Evolutionary conservation across 2,329 filamentous ascomycete species (phyloP).

Genomic region (Fusarium tuaranense): DNA sequence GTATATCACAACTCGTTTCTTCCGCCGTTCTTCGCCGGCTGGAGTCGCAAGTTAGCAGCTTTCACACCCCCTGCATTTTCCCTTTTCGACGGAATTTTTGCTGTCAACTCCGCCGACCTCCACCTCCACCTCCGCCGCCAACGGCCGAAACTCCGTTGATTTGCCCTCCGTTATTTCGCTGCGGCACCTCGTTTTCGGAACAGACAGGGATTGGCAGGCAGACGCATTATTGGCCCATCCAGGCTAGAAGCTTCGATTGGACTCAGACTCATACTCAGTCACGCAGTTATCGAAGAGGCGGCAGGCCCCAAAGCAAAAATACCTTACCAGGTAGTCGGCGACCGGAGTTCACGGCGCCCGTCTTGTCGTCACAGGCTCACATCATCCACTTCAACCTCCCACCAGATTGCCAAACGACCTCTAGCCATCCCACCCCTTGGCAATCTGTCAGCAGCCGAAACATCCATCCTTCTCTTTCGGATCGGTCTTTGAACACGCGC

Average conservation of each 20-base stretch:
- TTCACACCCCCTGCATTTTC: slow-evolving; percentile 3
- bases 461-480: neutral
- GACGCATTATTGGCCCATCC: slow-evolving; percentile 25
- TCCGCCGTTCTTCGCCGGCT: neutral
- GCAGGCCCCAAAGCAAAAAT: neutral
- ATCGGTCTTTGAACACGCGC: slow-evolving; percentile 4
- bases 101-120: slow-evolving; percentile 30
- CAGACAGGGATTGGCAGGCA: slow-evolving; percentile 1
- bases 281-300: neutral
- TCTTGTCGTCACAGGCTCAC: slow-evolving; percentile 10
- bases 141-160: neutral
- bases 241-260: slow-evolving; percentile 26
- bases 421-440: neutral
- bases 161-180: neutral
- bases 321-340: slow-evolving; percentile 1
- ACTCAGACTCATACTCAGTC: neutral
- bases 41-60: neutral
- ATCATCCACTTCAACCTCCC: neutral
- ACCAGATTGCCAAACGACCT: neutral
- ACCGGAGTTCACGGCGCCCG: neutral
- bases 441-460: neutral
- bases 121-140: slow-evolving; percentile 3
- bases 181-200: slow-evolving; percentile 22
- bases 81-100: slow-evolving; percentile 26
- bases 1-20: neutral